Evolutionary conservation across 2,329 filamentous ascomycete species (phyloP), one percentile per base, ranked within the genome.

Genomic region (Xylogone sp.): DNA sequence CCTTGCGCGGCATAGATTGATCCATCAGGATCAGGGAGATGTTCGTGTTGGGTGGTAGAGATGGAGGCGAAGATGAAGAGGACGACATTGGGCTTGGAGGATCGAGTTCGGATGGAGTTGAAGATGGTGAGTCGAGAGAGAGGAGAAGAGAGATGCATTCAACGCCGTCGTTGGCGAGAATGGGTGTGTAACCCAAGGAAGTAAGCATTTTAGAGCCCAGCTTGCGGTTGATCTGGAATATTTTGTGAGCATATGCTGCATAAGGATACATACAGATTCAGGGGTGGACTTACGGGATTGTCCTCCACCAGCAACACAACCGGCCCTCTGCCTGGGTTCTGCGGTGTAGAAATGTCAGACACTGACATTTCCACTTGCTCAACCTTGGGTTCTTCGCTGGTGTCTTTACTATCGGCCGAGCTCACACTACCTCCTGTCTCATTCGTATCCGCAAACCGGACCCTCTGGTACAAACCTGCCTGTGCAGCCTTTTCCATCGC

Each of bases 1-100:
- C 65, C 47, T 63, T 65, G 3, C 54, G 54, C 9, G 64, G 65
- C 64, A 67, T 66, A 9, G 62, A 64, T 43, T 66, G 62, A 46
- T 67, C 65, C 64, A 67, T 67, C 42, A 67, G 51, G 21, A 67
- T 63, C 19, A 59, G 29, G 46, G 64, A 60, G 21, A 55, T 49
- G 3, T 12, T 42, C 2, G 18, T 20, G n/a, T 39, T 39, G 5
- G 34, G 34, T 5, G 34, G n/a, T 16, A 39, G 5, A 5, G 34
- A 16, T n/a, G n/a, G n/a, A 39, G 34, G 5, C n/a, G 34, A 5
- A 7, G n/a, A 16, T 16, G 34, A 39, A 16, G 34, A 16, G 34
- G n/a, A 16, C 8, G 34, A 9, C 13, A 16, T 18, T 18, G 10
- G 34, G 12, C 8, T 18, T 5, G 34, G 34, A 16, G n/a, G 34